phyloP scores from a whole-genome alignment of 441 rosid genomes.

The Eruca vesicaria region DNA sequence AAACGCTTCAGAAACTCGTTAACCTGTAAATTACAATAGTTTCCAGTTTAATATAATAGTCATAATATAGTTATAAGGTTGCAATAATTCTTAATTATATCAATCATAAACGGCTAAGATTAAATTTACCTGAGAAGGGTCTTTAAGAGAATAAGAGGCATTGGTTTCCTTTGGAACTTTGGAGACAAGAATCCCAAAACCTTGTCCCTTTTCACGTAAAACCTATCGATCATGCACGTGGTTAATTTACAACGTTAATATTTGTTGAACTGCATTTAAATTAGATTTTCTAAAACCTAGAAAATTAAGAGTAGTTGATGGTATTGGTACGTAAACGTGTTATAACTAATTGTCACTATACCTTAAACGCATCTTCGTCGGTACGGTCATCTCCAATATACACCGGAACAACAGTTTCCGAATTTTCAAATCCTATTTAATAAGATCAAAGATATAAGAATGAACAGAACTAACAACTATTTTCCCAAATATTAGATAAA shows the following conservation, averaged over 20 bases:
- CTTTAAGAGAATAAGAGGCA: slow-evolving; percentile 64
- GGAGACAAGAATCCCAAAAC: slow-evolving; percentile 66
- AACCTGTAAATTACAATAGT: slow-evolving; percentile 39
- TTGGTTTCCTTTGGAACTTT: slow-evolving; percentile 62
- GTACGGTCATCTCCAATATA: slow-evolving; percentile 72
- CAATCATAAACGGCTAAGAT: neutral
- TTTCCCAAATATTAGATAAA: neutral
- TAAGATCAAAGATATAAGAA: neutral
- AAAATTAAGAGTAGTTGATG: neutral
- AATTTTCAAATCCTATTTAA: slow-evolving; percentile 44
- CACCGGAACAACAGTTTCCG: slow-evolving; percentile 50
- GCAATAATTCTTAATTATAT: neutral
- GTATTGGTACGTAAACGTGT: neutral
- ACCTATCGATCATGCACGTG: slow-evolving; percentile 39
- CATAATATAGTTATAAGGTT: neutral
- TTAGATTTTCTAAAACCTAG: neutral
- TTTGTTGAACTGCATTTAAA: neutral
- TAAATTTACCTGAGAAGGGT: slow-evolving; percentile 58
- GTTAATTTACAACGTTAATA: neutral
- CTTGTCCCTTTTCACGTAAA: slow-evolving; percentile 57
- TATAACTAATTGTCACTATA: slow-evolving; percentile 15
- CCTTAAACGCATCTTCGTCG: slow-evolving; percentile 77
- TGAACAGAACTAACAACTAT: neutral
- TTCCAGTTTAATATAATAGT: slow-evolving; percentile 3
- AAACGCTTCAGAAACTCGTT: slow-evolving; percentile 49